These are phyloP conservation scores for Auriscalpium microsporum DNA, from an alignment of 768 basidiomycete genomes.

Conservation along the genomic window DNA sequence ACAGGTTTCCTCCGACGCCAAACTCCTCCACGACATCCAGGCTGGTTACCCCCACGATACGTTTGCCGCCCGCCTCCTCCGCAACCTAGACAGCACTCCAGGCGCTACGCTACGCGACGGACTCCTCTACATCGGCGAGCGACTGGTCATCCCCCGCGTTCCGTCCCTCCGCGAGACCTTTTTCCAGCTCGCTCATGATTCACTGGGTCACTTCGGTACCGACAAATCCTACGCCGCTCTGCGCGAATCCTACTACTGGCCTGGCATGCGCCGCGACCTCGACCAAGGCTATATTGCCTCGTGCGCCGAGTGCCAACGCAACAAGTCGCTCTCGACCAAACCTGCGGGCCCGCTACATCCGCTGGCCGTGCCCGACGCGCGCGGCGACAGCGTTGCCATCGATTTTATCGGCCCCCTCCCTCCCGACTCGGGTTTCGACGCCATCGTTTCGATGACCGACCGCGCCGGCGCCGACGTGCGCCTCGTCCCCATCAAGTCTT, in stretches of 20 bases:
- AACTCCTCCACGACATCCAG: not conserved
- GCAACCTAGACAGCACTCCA: not conserved
- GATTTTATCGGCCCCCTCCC: too few species aligned
- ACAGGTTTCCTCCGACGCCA: constrained; percentile 14
- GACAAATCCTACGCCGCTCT: constrained; percentile 6
- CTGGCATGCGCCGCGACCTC: constrained; percentile 22
- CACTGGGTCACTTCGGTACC: constrained; percentile 10
- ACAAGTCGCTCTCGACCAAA: constrained; percentile 5
- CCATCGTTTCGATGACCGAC: constrained; percentile 20
- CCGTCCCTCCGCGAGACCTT: constrained; percentile 5
- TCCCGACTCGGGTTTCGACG: constrained; percentile 13
- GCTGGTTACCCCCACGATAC: constrained; percentile 9
- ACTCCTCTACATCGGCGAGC: constrained; percentile 13
- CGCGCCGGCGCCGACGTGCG: constrained; percentile 11
- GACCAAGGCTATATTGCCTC: constrained; percentile 22
- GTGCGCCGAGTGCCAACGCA: constrained; percentile 15
- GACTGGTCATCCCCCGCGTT: constrained; percentile 18
- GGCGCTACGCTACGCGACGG: not conserved
- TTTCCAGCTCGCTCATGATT: constrained; percentile 2
- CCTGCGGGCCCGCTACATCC: constrained; percentile 19
- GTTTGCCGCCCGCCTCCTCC: constrained; percentile 1
- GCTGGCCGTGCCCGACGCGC: constrained; percentile 15
- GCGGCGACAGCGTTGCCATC: constrained; percentile 12
- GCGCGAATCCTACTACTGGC: constrained; percentile 4
- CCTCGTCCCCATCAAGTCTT: not conserved